phyloP scores from a whole-genome alignment of 164 flowering plant genomes.

The Protea cynaroides region DNA sequence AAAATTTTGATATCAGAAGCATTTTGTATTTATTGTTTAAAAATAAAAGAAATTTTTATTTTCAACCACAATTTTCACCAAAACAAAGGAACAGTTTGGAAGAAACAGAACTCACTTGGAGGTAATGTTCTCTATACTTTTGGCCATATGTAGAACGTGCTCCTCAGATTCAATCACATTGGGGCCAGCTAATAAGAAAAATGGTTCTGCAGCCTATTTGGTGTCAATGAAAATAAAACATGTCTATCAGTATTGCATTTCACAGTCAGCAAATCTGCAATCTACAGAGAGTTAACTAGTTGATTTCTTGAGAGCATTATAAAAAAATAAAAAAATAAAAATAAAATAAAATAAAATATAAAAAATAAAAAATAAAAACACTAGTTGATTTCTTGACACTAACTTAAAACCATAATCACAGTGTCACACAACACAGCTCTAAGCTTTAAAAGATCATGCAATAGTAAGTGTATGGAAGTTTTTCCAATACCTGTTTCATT shows the following conservation, averaged over 20 bases:
- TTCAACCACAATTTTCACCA: slow-evolving; percentile 1
- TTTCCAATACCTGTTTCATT: too few species aligned
- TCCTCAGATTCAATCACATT: slow-evolving; percentile 99
- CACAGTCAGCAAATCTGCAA: background rate
- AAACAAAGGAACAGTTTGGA: background rate
- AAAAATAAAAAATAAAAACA: too few species aligned
- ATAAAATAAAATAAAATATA: too few species aligned
- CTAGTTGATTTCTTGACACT: background rate
- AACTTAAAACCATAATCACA: background rate
- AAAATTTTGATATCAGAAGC: background rate
- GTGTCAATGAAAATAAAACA: background rate
- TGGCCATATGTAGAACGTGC: slow-evolving; percentile 77
- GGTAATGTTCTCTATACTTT: slow-evolving; percentile 60
- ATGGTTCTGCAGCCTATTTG: slow-evolving; percentile 71
- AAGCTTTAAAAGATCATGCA: too few species aligned
- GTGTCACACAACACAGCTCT: too few species aligned
- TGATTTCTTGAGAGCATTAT: background rate
- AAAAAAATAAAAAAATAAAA: too few species aligned
- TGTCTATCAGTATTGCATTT: background rate
- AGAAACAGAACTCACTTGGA: slow-evolving; percentile 41
- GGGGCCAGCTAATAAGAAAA: slow-evolving; percentile 91
- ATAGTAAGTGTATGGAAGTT: too few species aligned
- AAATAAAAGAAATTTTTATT: background rate
- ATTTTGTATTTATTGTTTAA: background rate
- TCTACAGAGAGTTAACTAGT: background rate